These are phyloP conservation scores for Fomes fomentarius DNA, from an alignment of 1,284 basidiomycete genomes.

Conservation along the genomic window DNA sequence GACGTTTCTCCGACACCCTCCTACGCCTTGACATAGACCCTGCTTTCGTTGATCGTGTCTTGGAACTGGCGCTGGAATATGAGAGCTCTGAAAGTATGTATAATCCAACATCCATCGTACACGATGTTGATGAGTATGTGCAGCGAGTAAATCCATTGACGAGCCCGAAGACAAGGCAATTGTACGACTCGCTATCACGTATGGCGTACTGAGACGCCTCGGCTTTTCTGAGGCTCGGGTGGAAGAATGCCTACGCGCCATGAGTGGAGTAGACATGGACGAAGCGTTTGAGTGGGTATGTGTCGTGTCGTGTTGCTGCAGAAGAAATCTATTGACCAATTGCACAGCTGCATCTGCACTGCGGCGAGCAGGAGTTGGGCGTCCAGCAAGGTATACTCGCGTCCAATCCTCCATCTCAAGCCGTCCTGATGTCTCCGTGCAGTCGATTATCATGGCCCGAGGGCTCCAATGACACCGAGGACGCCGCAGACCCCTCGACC, in stretches of 20 bases:
- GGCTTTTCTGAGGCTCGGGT: conserved; percentile 79
- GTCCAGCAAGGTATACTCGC: conserved; percentile 30
- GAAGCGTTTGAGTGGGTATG: conserved; percentile 93
- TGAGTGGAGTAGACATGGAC: conserved; percentile 78
- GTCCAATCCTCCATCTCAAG: too few relatives aligned
- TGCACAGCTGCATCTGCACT: conserved; percentile 32
- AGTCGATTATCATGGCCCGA: background rate
- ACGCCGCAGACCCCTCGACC: conserved; percentile 39
- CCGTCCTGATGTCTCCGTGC: background rate
- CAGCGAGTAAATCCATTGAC: conserved; percentile 45
- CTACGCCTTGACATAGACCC: conserved; percentile 70
- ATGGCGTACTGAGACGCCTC: conserved; percentile 83
- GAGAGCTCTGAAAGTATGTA: conserved; percentile 40
- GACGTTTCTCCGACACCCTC: conserved; percentile 72
- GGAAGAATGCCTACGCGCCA: conserved; percentile 66
- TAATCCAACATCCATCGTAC: background rate
- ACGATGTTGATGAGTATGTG: conserved; percentile 1
- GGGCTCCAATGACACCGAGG: conserved; percentile 32
- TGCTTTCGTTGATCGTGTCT: conserved; percentile 58
- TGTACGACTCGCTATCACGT: conserved; percentile 75
- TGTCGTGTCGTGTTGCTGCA: too few relatives aligned
- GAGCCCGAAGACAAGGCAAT: conserved; percentile 75
- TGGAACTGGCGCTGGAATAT: conserved; percentile 52
- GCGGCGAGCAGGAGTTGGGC: conserved; percentile 60
- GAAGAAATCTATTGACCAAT: too few relatives aligned